Evolutionary conservation across 106 monocot genomes (phyloP).

Genomic region (Posidonia australis): DNA sequence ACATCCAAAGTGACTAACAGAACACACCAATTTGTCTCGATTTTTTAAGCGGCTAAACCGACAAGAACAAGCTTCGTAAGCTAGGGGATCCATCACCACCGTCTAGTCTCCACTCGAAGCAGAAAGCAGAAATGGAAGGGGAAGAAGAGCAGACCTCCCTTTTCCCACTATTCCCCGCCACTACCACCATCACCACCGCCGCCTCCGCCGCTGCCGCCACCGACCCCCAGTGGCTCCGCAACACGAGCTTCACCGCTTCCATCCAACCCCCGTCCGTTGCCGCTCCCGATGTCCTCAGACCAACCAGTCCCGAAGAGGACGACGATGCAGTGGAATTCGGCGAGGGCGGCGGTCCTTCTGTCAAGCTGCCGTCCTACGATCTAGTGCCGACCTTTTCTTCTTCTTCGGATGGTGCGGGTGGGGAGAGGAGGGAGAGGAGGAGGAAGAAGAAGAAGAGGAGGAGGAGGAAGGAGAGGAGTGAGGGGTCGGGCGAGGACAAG

Average conservation of each 20-base stretch:
- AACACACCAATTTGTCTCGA: too few species aligned
- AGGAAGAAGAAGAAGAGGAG: constrained; percentile 31
- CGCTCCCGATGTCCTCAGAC: background rate
- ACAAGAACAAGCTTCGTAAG: too few species aligned
- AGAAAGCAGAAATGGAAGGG: constrained; percentile 1
- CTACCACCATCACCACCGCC: constrained; percentile 7
- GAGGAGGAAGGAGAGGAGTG: constrained; percentile 32
- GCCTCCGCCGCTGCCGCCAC: constrained; percentile 1
- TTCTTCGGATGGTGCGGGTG: constrained; percentile 14
- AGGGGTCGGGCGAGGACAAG: constrained; percentile 6
- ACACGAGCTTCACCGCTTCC: constrained; percentile 61
- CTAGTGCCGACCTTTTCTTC: constrained; percentile 33
- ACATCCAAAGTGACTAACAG: too few species aligned
- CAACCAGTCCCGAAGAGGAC: constrained; percentile 7
- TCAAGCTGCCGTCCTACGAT: constrained; percentile 27
- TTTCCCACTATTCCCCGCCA: constrained; percentile 38
- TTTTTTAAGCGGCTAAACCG: too few species aligned
- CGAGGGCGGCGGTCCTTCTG: constrained; percentile 4
- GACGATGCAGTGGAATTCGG: constrained; percentile 7
- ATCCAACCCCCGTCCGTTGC: constrained; percentile 7
- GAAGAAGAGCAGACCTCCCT: constrained; percentile 14
- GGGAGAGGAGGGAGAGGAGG: constrained; percentile 7
- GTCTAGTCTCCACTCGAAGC: background rate
- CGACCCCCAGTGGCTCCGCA: constrained; percentile 54
- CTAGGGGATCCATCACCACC: too few species aligned